Base-by-base conservation (phyloP, 2,329 filamentous ascomycete genomes). In the Fusarium subglutinans region DNA sequence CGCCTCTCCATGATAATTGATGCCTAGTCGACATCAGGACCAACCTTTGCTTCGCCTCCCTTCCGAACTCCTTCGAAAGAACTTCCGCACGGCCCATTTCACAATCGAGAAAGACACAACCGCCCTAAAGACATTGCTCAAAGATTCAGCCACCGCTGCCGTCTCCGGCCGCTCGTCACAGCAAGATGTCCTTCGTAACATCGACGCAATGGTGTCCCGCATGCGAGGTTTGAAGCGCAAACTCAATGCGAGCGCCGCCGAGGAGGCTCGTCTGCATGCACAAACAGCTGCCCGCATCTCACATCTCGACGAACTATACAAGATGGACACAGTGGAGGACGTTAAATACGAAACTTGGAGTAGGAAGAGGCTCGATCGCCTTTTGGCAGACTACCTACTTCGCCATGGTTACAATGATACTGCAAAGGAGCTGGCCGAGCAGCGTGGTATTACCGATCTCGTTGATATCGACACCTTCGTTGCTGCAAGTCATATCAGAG, bases 331-430 rank as follows among this genome's bases (percentile, higher is more conserved):
- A 69, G 87, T 98, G 70, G 93, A 94, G 59, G 96, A 99, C 81
- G 94, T 97, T 76, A 94, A 94, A 80, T 99, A 98, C 83, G 96
- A 98, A 80, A 87, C 90, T 65, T 99, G 96, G 96, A 94, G 93
- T 69, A 90, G 94, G 62, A 90, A 90, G 44, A 88, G 96, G 28
- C 86, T 99, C 50, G 93, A 98, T 82, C 88, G 96, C 24, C 84
- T 98, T 66, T 84, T 99, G 54, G 93, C 97, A n/a, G 96, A 99
- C 80, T 97, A 98, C 82, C 87, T 99, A 75, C 85, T 98, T 55
- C 89, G 96, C 14, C 91, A 92, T 69, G 96, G 96, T 8, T 98
- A 96, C 80, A 89, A 90, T 24, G 89, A 93, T 28, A 96, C 91
- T 76, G 96, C 96, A 5, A 87, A 86, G 55, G 89, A 91, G 68